phyloP scores from a whole-genome alignment of 1,284 basidiomycete species.

The Ustilago sp. region DNA sequence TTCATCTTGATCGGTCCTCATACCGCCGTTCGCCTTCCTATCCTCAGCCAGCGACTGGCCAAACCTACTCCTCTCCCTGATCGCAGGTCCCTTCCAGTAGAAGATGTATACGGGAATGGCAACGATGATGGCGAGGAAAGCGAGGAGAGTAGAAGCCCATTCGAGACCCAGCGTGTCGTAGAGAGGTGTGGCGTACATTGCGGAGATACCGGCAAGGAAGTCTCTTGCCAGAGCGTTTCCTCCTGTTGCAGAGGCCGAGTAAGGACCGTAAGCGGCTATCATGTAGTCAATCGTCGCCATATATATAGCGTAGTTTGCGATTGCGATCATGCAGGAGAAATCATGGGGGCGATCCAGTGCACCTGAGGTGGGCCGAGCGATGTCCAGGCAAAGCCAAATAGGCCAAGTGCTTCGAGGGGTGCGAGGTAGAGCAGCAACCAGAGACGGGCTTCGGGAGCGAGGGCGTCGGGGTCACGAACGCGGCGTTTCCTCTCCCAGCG shows the following conservation, averaged over 20 bases:
- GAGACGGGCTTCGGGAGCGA: slow-evolving; percentile 70
- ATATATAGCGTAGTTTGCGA: slow-evolving; percentile 69
- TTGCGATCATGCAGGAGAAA: slow-evolving; percentile 70
- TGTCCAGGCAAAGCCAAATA: slow-evolving; percentile 72
- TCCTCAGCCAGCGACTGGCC: slow-evolving; percentile 69
- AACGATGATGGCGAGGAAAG: slow-evolving; percentile 69
- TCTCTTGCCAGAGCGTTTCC: slow-evolving; percentile 68
- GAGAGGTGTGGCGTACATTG: slow-evolving; percentile 71
- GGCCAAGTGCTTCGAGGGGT: slow-evolving; percentile 70
- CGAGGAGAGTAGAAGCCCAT: slow-evolving; percentile 71
- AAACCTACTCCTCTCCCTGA: slow-evolving; percentile 70
- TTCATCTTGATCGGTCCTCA: slow-evolving; percentile 35
- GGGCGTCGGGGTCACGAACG: slow-evolving; percentile 55
- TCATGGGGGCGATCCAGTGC: slow-evolving; percentile 71
- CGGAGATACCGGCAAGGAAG: slow-evolving; percentile 71
- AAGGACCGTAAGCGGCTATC: slow-evolving; percentile 71
- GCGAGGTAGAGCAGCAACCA: slow-evolving; percentile 69
- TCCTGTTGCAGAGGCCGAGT: slow-evolving; percentile 70
- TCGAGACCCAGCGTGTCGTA: slow-evolving; percentile 68
- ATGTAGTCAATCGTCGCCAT: slow-evolving; percentile 71
- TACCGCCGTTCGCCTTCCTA: slow-evolving; percentile 61
- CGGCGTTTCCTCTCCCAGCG: slow-evolving; percentile 60
- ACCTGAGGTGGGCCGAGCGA: slow-evolving; percentile 68
- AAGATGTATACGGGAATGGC: slow-evolving; percentile 71
- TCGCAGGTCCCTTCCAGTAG: slow-evolving; percentile 70